Percentiles rank a stretch among this genome's conserved stretches.
phyloP scores from a whole-genome alignment of 116 monocot genomes.

The Zostera marina region DNA sequence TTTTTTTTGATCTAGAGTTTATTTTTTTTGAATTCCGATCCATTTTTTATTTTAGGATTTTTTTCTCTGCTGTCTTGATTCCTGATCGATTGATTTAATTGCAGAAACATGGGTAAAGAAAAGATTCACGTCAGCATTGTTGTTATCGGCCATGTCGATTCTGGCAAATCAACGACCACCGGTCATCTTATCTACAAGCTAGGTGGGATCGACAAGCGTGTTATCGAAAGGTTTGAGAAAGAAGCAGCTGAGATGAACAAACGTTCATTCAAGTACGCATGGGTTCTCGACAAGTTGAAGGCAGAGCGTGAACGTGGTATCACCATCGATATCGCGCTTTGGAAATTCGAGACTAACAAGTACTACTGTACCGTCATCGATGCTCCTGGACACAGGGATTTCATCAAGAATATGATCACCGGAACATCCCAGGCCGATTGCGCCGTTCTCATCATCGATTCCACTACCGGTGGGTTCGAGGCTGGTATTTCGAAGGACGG shows the following conservation, averaged over 20 bases:
- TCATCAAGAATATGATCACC: slow-evolving; percentile 29
- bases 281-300: slow-evolving; percentile 29
- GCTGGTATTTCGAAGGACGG: slow-evolving; percentile 29
- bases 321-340: slow-evolving; percentile 24
- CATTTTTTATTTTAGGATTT: too few species aligned
- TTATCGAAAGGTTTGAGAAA: slow-evolving; percentile 25
- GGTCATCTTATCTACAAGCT: slow-evolving; percentile 34
- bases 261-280: slow-evolving; percentile 28
- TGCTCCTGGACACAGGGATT: slow-evolving; percentile 27
- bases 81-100: too few species aligned
- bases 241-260: slow-evolving; percentile 33
- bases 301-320: slow-evolving; percentile 30
- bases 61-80: too few species aligned
- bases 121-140: slow-evolving; percentile 28
- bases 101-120: slow-evolving; percentile 22
- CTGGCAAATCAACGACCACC: slow-evolving; percentile 28
- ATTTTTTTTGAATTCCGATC: too few species aligned
- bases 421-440: slow-evolving; percentile 28
- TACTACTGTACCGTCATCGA: slow-evolving; percentile 33
- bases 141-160: slow-evolving; percentile 27
- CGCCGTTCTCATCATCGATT: slow-evolving; percentile 25
- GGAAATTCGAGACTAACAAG: slow-evolving; percentile 29
- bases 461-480: slow-evolving; percentile 27
- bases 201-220: slow-evolving; percentile 28
- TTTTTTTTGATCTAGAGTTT: too few species aligned